Conservation (phyloP, 495 filamentous ascomycete species). For the Penicillium maclennaniae region DNA sequence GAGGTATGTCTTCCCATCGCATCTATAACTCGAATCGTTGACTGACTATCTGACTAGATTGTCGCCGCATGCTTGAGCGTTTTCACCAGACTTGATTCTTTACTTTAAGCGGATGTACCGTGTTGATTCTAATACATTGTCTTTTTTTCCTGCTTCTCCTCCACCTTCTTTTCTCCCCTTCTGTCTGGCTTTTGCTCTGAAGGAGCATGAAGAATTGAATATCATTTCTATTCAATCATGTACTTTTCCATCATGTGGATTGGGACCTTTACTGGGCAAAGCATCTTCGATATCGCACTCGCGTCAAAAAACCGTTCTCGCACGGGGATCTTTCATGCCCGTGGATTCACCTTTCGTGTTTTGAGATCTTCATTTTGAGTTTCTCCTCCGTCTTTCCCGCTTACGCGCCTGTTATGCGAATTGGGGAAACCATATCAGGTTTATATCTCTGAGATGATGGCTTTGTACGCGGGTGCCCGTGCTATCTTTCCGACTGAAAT, state of each 20-base stretch:
- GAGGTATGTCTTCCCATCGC: conserved; percentile 58
- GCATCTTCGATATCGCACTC: conserved; percentile 24
- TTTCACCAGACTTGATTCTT: conserved; percentile 91
- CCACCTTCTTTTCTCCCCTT: conserved; percentile 11
- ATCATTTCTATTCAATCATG: conserved; percentile 32
- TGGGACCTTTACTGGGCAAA: conserved; percentile 25
- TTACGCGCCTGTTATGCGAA: neutral
- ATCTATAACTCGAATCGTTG: neutral
- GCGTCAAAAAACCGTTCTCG: conserved; percentile 32
- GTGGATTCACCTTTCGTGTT: conserved; percentile 7
- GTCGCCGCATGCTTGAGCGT: conserved; percentile 94
- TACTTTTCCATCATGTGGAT: conserved; percentile 37
- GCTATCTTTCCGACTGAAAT: neutral
- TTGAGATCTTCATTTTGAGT: neutral
- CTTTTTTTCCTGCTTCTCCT: conserved; percentile 10
- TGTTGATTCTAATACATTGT: conserved; percentile 26
- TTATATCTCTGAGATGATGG: neutral
- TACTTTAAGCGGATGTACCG: conserved; percentile 57
- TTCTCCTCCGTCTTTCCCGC: too few species aligned
- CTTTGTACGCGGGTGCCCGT: neutral
- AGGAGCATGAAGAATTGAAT: conserved; percentile 4
- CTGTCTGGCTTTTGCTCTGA: conserved; percentile 1
- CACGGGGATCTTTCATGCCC: conserved; percentile 14
- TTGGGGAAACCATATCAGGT: neutral
- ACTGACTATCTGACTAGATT: conserved; percentile 50